phyloP scores from a whole-genome alignment of 2,329 filamentous ascomycete species.

The Trichoderma atrobrunneum region DNA sequence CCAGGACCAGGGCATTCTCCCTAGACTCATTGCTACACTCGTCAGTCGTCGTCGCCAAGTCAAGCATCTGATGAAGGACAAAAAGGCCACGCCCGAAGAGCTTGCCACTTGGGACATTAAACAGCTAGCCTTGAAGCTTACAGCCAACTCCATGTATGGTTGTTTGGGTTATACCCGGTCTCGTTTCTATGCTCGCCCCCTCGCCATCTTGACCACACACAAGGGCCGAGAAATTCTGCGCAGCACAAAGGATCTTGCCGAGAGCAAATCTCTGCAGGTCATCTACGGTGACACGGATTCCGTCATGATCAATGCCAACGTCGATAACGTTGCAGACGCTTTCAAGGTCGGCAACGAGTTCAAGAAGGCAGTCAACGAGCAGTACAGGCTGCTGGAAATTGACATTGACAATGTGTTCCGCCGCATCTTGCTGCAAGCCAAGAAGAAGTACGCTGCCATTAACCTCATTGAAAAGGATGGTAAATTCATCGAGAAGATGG shows the following conservation, averaged over 20 bases:
- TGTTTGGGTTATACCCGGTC: slow-evolving; percentile 97
- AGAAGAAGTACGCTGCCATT: slow-evolving; percentile 99
- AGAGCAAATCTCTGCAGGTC: slow-evolving; percentile 85
- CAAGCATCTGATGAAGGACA: slow-evolving; percentile 96
- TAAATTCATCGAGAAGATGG: slow-evolving; percentile 89
- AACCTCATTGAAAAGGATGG: slow-evolving; percentile 87
- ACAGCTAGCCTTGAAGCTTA: slow-evolving; percentile 92
- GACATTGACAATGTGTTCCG: slow-evolving; percentile 98
- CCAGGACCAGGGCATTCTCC: slow-evolving; percentile 80
- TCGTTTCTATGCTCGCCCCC: slow-evolving; percentile 90
- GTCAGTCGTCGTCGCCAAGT: slow-evolving; percentile 87
- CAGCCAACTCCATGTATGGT: slow-evolving; percentile 99
- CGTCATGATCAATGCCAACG: slow-evolving; percentile 99
- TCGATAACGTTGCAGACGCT: slow-evolving; percentile 86
- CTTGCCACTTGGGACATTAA: slow-evolving; percentile 97
- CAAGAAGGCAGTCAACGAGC: slow-evolving; percentile 90
- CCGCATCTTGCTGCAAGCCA: slow-evolving; percentile 87
- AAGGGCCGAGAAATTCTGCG: slow-evolving; percentile 97
- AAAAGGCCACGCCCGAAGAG: slow-evolving; percentile 78
- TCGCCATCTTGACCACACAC: slow-evolving; percentile 93
- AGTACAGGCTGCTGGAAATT: slow-evolving; percentile 89
- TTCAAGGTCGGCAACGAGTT: slow-evolving; percentile 91
- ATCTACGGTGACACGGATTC: slow-evolving; percentile 99
- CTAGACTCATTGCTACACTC: slow-evolving; percentile 85
- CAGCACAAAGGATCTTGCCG: slow-evolving; percentile 92